These are phyloP conservation scores for Baudoinia panamericana DNA, from an alignment of 495 filamentous ascomycete genomes.

Conservation along the genomic window DNA sequence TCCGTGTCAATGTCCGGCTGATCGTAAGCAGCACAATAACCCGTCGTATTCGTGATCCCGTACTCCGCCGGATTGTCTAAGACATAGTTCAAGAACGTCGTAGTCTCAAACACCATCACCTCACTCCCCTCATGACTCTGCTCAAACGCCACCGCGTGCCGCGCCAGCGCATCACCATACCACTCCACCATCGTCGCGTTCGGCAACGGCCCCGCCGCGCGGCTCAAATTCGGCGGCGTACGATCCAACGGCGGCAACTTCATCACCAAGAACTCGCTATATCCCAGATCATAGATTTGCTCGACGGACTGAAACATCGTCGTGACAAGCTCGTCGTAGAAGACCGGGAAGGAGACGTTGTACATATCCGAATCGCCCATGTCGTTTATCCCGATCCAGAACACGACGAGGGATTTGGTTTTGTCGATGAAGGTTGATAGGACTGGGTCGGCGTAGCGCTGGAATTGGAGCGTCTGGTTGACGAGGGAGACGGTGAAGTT, in stretches of 20 bases:
- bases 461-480: slow-evolving; percentile 12
- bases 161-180: slow-evolving; percentile 30
- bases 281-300: slow-evolving; percentile 33
- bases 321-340: slow-evolving; percentile 18
- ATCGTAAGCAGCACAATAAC: slow-evolving; percentile 37
- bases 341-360: slow-evolving; percentile 26
- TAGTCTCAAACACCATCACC: slow-evolving; percentile 36
- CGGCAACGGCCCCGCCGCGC: slow-evolving; percentile 27
- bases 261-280: slow-evolving; percentile 37
- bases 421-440: slow-evolving; percentile 7
- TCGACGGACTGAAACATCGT: slow-evolving; percentile 33
- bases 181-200: slow-evolving; percentile 36
- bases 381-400: slow-evolving; percentile 23
- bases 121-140: slow-evolving; percentile 23
- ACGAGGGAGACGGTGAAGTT: slow-evolving; percentile 31
- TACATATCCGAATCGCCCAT: slow-evolving; percentile 17
- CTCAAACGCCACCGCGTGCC: slow-evolving; percentile 23
- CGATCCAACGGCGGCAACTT: slow-evolving; percentile 40
- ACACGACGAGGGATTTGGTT: slow-evolving; percentile 5
- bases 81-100: slow-evolving; percentile 32
- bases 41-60: slow-evolving; percentile 38
- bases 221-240: slow-evolving; percentile 30
- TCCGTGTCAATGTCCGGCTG: slow-evolving; percentile 37
- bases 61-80: slow-evolving; percentile 34
- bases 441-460: slow-evolving; percentile 11